A percentile compares a stretch with the other conserved stretches of the same genome.
phyloP scores from a whole-genome alignment of 169 alveolate genomes.

The Perkinsus marinus region DNA sequence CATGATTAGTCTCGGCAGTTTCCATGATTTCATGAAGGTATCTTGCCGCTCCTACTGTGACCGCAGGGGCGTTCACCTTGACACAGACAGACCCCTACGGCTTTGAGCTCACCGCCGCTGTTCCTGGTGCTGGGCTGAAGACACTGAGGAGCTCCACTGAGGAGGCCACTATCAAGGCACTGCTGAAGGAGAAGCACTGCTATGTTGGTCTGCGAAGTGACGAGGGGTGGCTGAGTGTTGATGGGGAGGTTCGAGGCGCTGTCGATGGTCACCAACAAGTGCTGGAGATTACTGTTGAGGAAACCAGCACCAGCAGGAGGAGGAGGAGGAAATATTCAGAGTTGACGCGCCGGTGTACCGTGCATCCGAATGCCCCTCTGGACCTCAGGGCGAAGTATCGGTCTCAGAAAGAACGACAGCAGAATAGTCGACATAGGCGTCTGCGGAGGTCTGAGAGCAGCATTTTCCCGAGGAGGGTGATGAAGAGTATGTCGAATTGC shows the following conservation, averaged over 20 bases:
- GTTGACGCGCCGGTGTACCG: not conserved
- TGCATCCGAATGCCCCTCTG: not conserved
- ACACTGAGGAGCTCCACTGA: not conserved
- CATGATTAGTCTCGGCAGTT: too few relatives aligned
- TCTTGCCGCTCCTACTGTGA: not conserved
- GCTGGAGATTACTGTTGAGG: too few relatives aligned
- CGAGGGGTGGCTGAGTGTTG: not conserved
- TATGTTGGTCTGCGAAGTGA: not conserved
- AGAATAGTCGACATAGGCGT: not conserved
- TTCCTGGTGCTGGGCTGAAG: not conserved
- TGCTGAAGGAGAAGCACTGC: not conserved
- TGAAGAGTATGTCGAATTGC: not conserved
- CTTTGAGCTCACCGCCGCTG: not conserved
- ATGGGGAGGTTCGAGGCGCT: too few relatives aligned
- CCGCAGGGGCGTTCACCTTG: not conserved
- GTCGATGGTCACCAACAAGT: not conserved
- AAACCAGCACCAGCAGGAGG: not conserved
- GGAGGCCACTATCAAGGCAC: not conserved
- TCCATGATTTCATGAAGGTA: too few relatives aligned
- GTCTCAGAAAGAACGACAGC: not conserved
- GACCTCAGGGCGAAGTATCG: not conserved
- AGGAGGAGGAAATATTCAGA: not conserved
- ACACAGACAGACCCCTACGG: not conserved
- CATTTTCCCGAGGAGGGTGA: not conserved
- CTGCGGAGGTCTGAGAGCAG: not conserved